Conservation (phyloP, 2,329 filamentous ascomycete species). For the Elsinoe ampelina region DNA sequence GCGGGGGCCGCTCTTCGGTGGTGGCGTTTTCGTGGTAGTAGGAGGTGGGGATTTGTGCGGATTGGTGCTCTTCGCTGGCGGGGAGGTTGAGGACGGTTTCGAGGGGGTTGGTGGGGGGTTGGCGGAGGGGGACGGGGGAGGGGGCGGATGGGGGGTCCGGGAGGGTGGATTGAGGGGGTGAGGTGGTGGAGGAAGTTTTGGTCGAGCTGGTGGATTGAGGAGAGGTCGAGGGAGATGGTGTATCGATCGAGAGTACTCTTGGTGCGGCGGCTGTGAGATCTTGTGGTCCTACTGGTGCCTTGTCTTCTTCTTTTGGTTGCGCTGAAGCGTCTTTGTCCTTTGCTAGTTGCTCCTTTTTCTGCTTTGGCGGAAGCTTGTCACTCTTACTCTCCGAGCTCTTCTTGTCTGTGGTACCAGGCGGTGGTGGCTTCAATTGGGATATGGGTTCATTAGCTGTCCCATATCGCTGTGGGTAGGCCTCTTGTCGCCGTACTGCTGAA, state of each 20-base stretch:
- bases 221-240: background rate
- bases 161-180: background rate
- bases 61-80: constrained; percentile 17
- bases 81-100: constrained; percentile 36
- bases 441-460: constrained; percentile 40
- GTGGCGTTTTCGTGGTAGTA: constrained; percentile 21
- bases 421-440: constrained; percentile 25
- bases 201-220: constrained; percentile 29
- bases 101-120: constrained; percentile 27
- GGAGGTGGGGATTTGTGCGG: background rate
- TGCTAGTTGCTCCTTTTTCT: constrained; percentile 6
- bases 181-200: constrained; percentile 31
- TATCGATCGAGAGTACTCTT: constrained; percentile 12
- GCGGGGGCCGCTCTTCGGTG: constrained; percentile 47
- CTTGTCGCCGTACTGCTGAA: constrained; percentile 25
- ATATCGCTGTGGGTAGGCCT: constrained; percentile 32
- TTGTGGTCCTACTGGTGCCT: constrained; percentile 1
- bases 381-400: constrained; percentile 22
- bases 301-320: constrained; percentile 8
- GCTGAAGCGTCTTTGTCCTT: constrained; percentile 15
- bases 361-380: constrained; percentile 18
- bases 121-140: constrained; percentile 1
- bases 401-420: constrained; percentile 8
- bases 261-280: constrained; percentile 7
- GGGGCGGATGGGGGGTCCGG: background rate